Conservation (phyloP, 306 rosid species). For the Hippophae tibetana region DNA sequence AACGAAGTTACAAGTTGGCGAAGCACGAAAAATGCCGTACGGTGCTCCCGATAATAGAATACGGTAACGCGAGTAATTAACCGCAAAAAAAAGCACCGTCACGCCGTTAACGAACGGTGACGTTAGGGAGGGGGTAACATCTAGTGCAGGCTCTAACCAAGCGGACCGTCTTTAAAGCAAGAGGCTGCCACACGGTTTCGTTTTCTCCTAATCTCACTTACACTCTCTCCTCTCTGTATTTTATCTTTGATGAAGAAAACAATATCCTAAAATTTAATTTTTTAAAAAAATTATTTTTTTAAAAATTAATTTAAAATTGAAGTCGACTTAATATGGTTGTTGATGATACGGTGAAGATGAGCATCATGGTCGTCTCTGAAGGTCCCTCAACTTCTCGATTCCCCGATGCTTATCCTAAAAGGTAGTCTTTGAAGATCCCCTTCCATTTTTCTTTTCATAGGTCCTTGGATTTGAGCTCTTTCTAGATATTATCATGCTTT, state of each 20-base stretch:
- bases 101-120: constrained; percentile 30
- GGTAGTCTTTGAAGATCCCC: constrained; percentile 53
- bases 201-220: constrained; percentile 18
- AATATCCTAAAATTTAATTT: background rate
- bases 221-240: background rate
- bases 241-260: constrained; percentile 9
- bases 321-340: constrained; percentile 33
- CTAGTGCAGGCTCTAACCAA: constrained; percentile 48
- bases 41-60: too few species aligned
- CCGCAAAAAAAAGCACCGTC: constrained; percentile 21
- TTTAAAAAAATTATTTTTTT: background rate
- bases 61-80: too few species aligned
- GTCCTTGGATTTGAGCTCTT: constrained; percentile 10
- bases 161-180: constrained; percentile 30
- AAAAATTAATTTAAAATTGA: background rate
- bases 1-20: too few species aligned
- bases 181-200: constrained; percentile 7
- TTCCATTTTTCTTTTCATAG: constrained; percentile 16
- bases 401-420: constrained; percentile 64
- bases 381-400: constrained; percentile 55
- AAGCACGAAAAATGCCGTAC: too few species aligned
- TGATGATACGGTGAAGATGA: constrained; percentile 60
- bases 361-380: constrained; percentile 45
- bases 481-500: background rate
- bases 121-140: constrained; percentile 33